phyloP scores from a whole-genome alignment of 2,329 filamentous ascomycete genomes.

The Cylindrodendrum hubeiense region DNA sequence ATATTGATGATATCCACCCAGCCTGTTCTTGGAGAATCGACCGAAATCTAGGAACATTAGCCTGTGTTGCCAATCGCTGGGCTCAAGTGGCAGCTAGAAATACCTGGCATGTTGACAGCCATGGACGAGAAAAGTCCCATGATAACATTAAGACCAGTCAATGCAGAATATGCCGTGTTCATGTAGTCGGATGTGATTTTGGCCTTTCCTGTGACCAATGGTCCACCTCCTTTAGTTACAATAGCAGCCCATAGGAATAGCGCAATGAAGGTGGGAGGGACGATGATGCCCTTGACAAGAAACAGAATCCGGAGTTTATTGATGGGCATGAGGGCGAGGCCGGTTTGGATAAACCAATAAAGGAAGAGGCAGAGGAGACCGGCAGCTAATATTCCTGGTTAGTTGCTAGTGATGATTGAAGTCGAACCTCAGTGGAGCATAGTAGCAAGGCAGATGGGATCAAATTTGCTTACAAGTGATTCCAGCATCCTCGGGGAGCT shows the following conservation, averaged over 20 bases:
- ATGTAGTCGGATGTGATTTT: constrained; percentile 6
- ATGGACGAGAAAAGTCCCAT: constrained; percentile 14
- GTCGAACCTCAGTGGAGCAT: not conserved
- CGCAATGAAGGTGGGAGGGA: not conserved
- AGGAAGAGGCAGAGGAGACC: constrained; percentile 14
- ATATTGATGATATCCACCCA: constrained; percentile 10
- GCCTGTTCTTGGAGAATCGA: constrained; percentile 11
- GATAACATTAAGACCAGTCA: constrained; percentile 12
- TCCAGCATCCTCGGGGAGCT: constrained; percentile 1
- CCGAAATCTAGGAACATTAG: constrained; percentile 13
- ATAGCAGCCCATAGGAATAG: constrained; percentile 1
- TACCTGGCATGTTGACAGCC: constrained; percentile 16
- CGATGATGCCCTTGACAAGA: constrained; percentile 6
- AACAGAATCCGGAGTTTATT: constrained; percentile 8
- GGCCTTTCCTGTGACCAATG: constrained; percentile 13
- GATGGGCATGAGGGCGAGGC: constrained; percentile 6
- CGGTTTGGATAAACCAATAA: constrained; percentile 11
- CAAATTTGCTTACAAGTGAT: constrained; percentile 3
- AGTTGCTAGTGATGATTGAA: constrained; percentile 3
- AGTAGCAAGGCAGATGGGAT: not conserved
- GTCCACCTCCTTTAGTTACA: constrained; percentile 4
- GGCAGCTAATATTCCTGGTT: constrained; percentile 2
- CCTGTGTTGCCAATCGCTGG: not conserved
- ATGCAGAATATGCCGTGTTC: constrained; percentile 11
- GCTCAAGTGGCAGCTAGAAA: not conserved